Evolutionary conservation across 2,329 filamentous ascomycete genomes (phyloP).

Genomic region (Hirsutella thompsonii): DNA sequence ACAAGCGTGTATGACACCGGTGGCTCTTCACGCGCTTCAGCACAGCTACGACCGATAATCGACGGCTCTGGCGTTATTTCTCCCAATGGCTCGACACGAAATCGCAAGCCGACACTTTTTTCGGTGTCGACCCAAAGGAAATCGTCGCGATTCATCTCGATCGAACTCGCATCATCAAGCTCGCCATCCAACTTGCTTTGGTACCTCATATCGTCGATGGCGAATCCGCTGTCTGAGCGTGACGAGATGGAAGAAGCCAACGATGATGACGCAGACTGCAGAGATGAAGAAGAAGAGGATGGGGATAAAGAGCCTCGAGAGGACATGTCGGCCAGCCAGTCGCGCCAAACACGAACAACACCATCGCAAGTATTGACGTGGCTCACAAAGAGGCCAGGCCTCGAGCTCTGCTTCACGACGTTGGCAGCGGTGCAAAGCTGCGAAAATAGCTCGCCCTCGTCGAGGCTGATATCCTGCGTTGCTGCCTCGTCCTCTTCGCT

Average conservation of each 20-base stretch:
- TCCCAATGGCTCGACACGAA: conserved; percentile 36
- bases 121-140: conserved; percentile 58
- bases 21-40: conserved; percentile 21
- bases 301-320: not conserved
- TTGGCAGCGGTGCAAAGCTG: conserved; percentile 59
- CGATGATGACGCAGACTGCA: too few relatives aligned
- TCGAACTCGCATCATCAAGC: too few relatives aligned
- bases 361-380: conserved; percentile 55
- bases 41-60: conserved; percentile 44
- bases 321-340: conserved; percentile 48
- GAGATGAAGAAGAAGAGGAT: too few relatives aligned
- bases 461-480: conserved; percentile 49
- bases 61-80: conserved; percentile 32
- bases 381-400: conserved; percentile 47
- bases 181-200: not conserved
- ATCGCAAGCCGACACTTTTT: conserved; percentile 53
- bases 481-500: conserved; percentile 29
- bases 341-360: conserved; percentile 57
- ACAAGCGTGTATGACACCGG: conserved; percentile 57
- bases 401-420: conserved; percentile 52
- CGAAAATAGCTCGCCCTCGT: conserved; percentile 58
- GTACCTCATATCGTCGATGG: not conserved
- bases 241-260: too few relatives aligned
- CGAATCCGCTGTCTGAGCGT: not conserved
- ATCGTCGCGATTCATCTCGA: conserved; percentile 1